phyloP scores from a whole-genome alignment of 2,329 filamentous ascomycete species.

The Trematosphaeria pertusa region DNA sequence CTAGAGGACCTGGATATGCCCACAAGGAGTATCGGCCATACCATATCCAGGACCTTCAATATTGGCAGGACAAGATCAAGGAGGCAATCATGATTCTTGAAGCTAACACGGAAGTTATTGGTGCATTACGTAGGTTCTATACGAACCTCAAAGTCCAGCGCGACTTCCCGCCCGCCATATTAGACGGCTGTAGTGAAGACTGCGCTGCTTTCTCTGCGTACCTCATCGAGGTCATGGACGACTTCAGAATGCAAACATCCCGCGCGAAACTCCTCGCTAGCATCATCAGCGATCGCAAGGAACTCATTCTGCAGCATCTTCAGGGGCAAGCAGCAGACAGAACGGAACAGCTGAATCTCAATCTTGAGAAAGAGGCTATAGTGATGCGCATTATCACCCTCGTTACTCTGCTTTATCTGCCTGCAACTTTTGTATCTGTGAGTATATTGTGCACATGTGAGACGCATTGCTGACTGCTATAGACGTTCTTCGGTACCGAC shows the following conservation, averaged over 20 bases:
- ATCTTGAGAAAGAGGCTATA: constrained; percentile 32
- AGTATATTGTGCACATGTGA: constrained; percentile 1
- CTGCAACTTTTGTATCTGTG: constrained; percentile 38
- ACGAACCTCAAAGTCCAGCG: constrained; percentile 11
- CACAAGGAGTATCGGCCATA: too few species aligned
- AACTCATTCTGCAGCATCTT: constrained; percentile 30
- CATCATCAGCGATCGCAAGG: constrained; percentile 47
- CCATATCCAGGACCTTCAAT: too few species aligned
- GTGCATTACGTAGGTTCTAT: constrained; percentile 27
- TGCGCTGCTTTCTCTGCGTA: constrained; percentile 20
- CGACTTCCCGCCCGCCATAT: constrained; percentile 25
- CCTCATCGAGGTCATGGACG: constrained; percentile 45
- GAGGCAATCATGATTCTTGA: constrained; percentile 48
- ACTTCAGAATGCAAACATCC: constrained; percentile 47
- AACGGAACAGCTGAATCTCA: constrained; percentile 28
- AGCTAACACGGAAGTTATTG: constrained; percentile 49
- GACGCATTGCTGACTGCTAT: neutral
- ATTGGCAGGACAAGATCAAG: constrained; percentile 45
- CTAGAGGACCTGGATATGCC: too few species aligned
- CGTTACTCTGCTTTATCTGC: constrained; percentile 32
- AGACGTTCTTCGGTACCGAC: constrained; percentile 53
- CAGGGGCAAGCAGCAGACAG: constrained; percentile 30
- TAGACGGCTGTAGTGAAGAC: constrained; percentile 14
- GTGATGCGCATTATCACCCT: constrained; percentile 37
- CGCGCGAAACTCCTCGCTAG: constrained; percentile 44